Evolutionary conservation across 495 filamentous ascomycete species (phyloP).

Genomic region (Penicillium crystallinum): DNA sequence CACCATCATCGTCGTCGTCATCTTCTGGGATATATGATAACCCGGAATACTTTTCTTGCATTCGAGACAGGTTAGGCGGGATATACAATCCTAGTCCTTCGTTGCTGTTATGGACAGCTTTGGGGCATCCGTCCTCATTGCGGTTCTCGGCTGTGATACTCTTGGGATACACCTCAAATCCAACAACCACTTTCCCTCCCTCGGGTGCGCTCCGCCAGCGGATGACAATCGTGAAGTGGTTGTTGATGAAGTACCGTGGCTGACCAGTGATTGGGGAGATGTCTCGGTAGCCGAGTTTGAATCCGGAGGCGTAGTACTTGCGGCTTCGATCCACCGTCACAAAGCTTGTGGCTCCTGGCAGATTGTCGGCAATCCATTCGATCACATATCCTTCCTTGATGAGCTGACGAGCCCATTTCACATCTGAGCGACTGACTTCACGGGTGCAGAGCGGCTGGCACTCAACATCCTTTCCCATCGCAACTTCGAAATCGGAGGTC

Average conservation of each 20-base stretch:
- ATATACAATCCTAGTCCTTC: slow-evolving; percentile 65
- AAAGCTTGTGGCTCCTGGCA: slow-evolving; percentile 89
- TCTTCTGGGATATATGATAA: slow-evolving; percentile 54
- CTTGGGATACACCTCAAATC: slow-evolving; percentile 90
- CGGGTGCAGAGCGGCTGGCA: slow-evolving; percentile 72
- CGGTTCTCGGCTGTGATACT: slow-evolving; percentile 64
- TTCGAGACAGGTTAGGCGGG: slow-evolving; percentile 53
- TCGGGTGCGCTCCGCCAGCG: slow-evolving; percentile 72
- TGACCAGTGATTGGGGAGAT: slow-evolving; percentile 54
- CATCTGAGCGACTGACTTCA: slow-evolving; percentile 56
- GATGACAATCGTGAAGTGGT: slow-evolving; percentile 85
- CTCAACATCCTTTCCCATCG: slow-evolving; percentile 73
- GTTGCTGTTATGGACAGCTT: slow-evolving; percentile 55
- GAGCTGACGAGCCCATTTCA: slow-evolving; percentile 68
- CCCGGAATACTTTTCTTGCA: slow-evolving; percentile 52
- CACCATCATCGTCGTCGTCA: slow-evolving; percentile 57
- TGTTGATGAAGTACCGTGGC: slow-evolving; percentile 77
- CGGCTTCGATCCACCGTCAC: slow-evolving; percentile 82
- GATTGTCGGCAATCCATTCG: slow-evolving; percentile 95
- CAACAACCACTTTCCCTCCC: slow-evolving; percentile 79
- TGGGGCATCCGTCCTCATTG: slow-evolving; percentile 60
- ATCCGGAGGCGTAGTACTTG: slow-evolving; percentile 94
- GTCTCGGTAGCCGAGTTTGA: slow-evolving; percentile 83
- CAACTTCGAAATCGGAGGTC: slow-evolving; percentile 80
- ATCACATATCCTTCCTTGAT: slow-evolving; percentile 81